phyloP scores from a whole-genome alignment of 768 basidiomycete genomes.

The Hortiboletus flavorubellus region DNA sequence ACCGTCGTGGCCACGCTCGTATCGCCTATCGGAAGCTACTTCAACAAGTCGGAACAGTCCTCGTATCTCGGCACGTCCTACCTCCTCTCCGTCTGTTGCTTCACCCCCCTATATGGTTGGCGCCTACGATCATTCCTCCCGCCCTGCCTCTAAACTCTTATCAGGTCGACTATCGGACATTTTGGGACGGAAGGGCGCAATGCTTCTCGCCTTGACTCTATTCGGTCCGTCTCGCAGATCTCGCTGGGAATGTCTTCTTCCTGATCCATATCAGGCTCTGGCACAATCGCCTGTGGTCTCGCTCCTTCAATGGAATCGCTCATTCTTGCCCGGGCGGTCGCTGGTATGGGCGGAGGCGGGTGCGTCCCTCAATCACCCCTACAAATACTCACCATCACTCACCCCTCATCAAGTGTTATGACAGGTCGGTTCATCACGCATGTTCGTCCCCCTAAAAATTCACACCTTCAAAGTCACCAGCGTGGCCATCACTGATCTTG shows the following conservation, averaged over 20 bases:
- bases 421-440: constrained; percentile 50
- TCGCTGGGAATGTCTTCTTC: constrained; percentile 9
- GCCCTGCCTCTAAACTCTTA: constrained; percentile 20
- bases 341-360: constrained; percentile 93
- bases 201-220: constrained; percentile 77
- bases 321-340: constrained; percentile 77
- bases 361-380: constrained; percentile 37
- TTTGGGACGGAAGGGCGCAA: constrained; percentile 80
- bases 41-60: constrained; percentile 72
- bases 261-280: constrained; percentile 51
- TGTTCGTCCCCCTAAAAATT: constrained; percentile 12
- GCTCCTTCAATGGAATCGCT: constrained; percentile 83
- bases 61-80: constrained; percentile 90
- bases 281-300: constrained; percentile 82
- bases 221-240: constrained; percentile 57
- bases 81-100: constrained; percentile 84
- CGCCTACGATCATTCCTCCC: constrained; percentile 9
- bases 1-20: constrained; percentile 86
- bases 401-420: constrained; percentile 61
- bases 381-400: neutral
- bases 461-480: constrained; percentile 58
- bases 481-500: constrained; percentile 82
- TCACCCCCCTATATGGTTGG: constrained; percentile 84
- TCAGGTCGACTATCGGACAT: constrained; percentile 82
- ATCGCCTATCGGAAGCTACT: constrained; percentile 82